Base-by-base conservation (phyloP, 176 grass and related monocot genomes). In the Carex parvula region DNA sequence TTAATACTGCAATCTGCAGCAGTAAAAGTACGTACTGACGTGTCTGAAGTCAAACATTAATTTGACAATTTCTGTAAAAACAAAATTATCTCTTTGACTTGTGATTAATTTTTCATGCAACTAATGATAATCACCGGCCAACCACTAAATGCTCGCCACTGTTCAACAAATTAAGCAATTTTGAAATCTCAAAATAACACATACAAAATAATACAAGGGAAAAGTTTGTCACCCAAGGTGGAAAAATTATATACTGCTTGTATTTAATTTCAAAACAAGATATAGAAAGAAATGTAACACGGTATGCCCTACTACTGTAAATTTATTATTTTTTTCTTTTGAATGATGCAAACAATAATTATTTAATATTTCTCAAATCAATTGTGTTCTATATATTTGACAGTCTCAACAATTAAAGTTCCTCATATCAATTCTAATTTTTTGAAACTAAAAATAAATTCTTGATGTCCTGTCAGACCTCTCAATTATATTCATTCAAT, bases 71-170 rank as follows among this genome's bases (percentile, higher is more conserved):
- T 73, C n/a, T 73, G 5, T 5, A 50, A 72, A 5, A 48, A 13
- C 46, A 48, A 16, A 50, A 12, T 26, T 68, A 26, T 3, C 11
- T 68, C 37, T 46, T 73, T 73, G 70, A 46, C 20, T 71, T 2
- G 7, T 20, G 20, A 13, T 73, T n/a, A n/a, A n/a, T 50, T 73
- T 10, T 50, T 73, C n/a, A 73, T 73, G n/a, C 10, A 50, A 52
- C n/a, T 52, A 18, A 48, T 73, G 3, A 10, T 73, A 22, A 46
- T 15, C n/a, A 24, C 70, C 42, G 70, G 41, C 70, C 42, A 50
- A 50, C 70, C 70, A 73, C 50, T 73, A 48, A 52, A 73, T 72
- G n/a, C 41, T 22, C 7, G 69, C 69, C 69, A 72, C 5, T n/a
- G 57, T 20, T 5, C 17, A 59, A 17, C 17, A 59, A 7, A 42